Evolutionary conservation across 2,329 filamentous ascomycete genomes (phyloP).

Genomic region (Botrytis paeoniae): DNA sequence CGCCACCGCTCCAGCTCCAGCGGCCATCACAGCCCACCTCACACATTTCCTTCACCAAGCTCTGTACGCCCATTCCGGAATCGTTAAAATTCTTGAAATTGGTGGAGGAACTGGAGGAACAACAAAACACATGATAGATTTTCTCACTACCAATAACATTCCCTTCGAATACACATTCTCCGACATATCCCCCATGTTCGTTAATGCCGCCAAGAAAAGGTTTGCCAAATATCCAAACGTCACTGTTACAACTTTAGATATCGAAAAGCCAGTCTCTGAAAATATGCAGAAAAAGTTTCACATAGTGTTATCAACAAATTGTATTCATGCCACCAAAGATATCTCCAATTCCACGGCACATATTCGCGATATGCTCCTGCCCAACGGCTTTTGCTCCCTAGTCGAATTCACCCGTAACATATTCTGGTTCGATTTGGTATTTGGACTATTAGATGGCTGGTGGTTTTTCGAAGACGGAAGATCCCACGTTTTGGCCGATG

Average conservation of each 20-base stretch:
- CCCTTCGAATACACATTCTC: slow-evolving; percentile 44
- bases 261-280: slow-evolving; percentile 24
- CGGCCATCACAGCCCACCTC: not conserved
- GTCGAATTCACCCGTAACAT: slow-evolving; percentile 30
- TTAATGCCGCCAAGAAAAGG: slow-evolving; percentile 29
- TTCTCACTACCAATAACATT: slow-evolving; percentile 43
- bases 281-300: slow-evolving; percentile 23
- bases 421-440: slow-evolving; percentile 32
- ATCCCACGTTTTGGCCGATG: slow-evolving; percentile 17
- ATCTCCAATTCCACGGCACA: slow-evolving; percentile 19
- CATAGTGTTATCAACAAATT: slow-evolving; percentile 30
- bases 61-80: not conserved
- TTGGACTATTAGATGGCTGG: slow-evolving; percentile 36
- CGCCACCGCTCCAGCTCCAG: not conserved
- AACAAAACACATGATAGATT: slow-evolving; percentile 30
- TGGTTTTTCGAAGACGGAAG: slow-evolving; percentile 28
- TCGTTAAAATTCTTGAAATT: slow-evolving; percentile 39
- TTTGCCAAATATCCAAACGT: slow-evolving; percentile 31
- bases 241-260: slow-evolving; percentile 26
- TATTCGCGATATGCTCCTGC: slow-evolving; percentile 22
- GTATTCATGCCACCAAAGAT: slow-evolving; percentile 31
- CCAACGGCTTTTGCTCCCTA: slow-evolving; percentile 27
- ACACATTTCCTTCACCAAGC: not conserved
- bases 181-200: slow-evolving; percentile 36
- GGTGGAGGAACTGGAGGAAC: not conserved